Evolutionary conservation across 306 rosid genomes (phyloP), one percentile per base, ranked within the genome.

Genomic region (Inga laurina): DNA sequence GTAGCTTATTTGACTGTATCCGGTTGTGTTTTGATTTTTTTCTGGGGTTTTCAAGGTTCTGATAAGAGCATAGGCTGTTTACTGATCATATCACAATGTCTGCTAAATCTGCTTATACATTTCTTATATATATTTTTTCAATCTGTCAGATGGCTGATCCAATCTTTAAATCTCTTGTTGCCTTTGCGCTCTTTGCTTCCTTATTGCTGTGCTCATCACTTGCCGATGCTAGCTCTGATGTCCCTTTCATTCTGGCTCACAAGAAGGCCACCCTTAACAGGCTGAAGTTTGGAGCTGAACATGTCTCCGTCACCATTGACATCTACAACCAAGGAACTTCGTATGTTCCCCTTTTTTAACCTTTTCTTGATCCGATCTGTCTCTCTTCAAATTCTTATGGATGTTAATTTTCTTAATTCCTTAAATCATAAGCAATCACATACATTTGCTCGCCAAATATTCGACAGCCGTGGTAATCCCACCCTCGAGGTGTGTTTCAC

Each of bases 271-370:
- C 97, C 54, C 98, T 96, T 82, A 92, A 85, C 81, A 82, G 99
- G 82, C 93, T 94, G 81, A 96, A 96, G 87, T 86, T 97, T 62
- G 99, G 98, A 82, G 87, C 87, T 66, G 99, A 96, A 81, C 96
- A 94, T 69, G 95, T 94, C 83, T 80, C 91, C 22, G 99, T 96
- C 82, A 78, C 98, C 85, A 85, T 96, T 85, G 98, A 96, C n/a
- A 87, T 96, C 88, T 96, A 90, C 91, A 96, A 96, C 79, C 98
- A 94, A 88, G 99, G 99, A 89, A 84, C 94, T 74, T 89, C 95
- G 99, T 96, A 90, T 9, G 97, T 82, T 66, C 43, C 18, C 43
- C 48, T 44, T 37, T 62, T 14, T 13, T 1, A n/a, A 32, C 14
- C 24, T 11, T 80, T 77, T 61, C 22, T 5, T 35, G 49, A 77